These are phyloP conservation scores for Mycena crocata DNA, from an alignment of 768 basidiomycete species.

Conservation along the genomic window DNA sequence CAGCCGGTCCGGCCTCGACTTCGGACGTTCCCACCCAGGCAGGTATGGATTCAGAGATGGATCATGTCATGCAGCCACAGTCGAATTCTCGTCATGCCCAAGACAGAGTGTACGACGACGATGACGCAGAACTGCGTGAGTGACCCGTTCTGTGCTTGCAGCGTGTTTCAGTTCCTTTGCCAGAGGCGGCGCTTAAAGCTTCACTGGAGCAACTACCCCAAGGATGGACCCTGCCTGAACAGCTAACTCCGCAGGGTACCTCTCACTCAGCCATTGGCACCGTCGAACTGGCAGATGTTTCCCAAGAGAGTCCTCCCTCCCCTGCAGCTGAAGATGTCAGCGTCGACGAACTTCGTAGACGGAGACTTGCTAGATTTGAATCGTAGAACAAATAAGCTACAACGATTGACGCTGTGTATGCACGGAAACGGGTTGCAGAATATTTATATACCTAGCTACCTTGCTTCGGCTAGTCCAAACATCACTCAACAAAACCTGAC, in stretches of 20 bases:
- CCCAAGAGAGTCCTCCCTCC: neutral
- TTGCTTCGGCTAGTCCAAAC: too few relatives aligned
- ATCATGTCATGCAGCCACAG: slow-evolving; percentile 11
- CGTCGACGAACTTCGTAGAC: slow-evolving; percentile 30
- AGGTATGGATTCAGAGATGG: slow-evolving; percentile 35
- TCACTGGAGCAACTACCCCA: slow-evolving; percentile 76
- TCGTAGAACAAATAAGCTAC: neutral
- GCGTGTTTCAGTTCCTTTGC: neutral
- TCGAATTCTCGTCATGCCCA: slow-evolving; percentile 23
- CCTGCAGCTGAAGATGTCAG: slow-evolving; percentile 19
- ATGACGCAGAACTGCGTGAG: slow-evolving; percentile 78
- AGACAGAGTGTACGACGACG: slow-evolving; percentile 81
- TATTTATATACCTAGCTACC: too few relatives aligned
- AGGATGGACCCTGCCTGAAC: slow-evolving; percentile 57
- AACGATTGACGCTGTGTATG: neutral
- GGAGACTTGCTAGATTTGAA: slow-evolving; percentile 34
- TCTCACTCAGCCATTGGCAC: neutral
- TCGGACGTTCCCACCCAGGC: slow-evolving; percentile 37
- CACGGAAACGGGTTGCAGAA: too few relatives aligned
- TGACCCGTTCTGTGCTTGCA: neutral
- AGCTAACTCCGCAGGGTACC: slow-evolving; percentile 13
- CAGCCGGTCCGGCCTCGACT: slow-evolving; percentile 31
- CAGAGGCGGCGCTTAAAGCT: slow-evolving; percentile 83
- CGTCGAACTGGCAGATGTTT: neutral
- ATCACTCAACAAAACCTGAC: too few relatives aligned